Conservation (phyloP, 805 yeast species). For the Ogataea trehaloabstinens region DNA sequence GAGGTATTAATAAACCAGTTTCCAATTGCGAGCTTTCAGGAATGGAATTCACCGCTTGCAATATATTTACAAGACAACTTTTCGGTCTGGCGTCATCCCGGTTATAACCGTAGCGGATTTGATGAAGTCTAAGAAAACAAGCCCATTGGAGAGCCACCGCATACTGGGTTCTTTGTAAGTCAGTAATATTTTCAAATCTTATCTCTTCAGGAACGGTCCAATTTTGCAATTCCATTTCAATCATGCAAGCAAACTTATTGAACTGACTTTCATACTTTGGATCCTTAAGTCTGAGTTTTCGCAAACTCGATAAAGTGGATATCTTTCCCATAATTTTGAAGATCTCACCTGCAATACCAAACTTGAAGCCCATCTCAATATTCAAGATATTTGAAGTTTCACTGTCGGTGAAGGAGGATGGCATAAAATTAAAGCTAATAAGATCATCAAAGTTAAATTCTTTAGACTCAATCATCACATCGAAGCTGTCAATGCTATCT, state of each 20-base stretch:
- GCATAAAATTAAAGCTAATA: slow-evolving; percentile 6
- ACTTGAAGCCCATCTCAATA: slow-evolving; percentile 28
- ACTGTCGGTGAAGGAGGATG: slow-evolving; percentile 9
- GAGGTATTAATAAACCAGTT: slow-evolving; percentile 28
- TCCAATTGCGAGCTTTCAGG: slow-evolving; percentile 26
- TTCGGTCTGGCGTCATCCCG: slow-evolving; percentile 24
- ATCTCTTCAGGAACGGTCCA: slow-evolving; percentile 24
- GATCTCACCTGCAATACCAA: slow-evolving; percentile 32
- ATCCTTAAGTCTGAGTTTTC: slow-evolving; percentile 17
- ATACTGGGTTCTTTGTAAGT: slow-evolving; percentile 23
- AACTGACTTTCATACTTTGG: slow-evolving; percentile 24
- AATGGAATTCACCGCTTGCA: slow-evolving; percentile 23
- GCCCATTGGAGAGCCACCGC: slow-evolving; percentile 32
- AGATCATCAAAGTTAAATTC: slow-evolving; percentile 9
- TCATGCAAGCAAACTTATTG: slow-evolving; percentile 24
- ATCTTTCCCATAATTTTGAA: slow-evolving; percentile 30
- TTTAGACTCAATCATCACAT: slow-evolving; percentile 5
- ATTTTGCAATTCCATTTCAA: slow-evolving; percentile 30
- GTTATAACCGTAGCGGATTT: slow-evolving; percentile 29
- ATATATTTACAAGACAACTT: slow-evolving; percentile 25
- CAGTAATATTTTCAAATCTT: slow-evolving; percentile 18
- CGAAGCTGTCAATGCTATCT: slow-evolving; percentile 5
- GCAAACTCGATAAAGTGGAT: slow-evolving; percentile 26
- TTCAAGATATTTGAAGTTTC: slow-evolving; percentile 24
- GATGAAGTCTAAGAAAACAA: slow-evolving; percentile 29